Percentiles rank a stretch among this genome's conserved stretches.
Conservation (phyloP, 306 rosid genomes). For the Trifolium fragiferum region DNA sequence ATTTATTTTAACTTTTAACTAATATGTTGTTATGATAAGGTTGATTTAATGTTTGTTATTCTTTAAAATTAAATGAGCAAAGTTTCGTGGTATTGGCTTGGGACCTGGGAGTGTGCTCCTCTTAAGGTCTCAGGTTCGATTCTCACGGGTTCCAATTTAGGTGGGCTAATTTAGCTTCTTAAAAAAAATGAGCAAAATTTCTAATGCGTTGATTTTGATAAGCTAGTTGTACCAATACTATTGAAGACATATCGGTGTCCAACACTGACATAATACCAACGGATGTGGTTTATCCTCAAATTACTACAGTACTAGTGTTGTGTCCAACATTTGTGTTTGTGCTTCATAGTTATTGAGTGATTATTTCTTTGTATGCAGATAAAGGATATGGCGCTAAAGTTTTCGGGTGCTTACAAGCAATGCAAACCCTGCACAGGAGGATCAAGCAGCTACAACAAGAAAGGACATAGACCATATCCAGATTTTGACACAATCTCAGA, state of each 20-base stretch:
- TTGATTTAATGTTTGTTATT: not conserved
- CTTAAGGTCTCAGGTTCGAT: too few relatives aligned
- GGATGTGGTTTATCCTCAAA: too few relatives aligned
- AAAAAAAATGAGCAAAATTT: not conserved
- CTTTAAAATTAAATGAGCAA: not conserved
- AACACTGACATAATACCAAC: too few relatives aligned
- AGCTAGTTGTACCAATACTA: too few relatives aligned
- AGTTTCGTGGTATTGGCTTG: too few relatives aligned
- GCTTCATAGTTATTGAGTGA: not conserved
- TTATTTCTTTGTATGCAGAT: constrained; percentile 56
- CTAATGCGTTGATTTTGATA: not conserved
- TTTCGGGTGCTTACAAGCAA: constrained; percentile 81
- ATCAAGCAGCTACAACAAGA: constrained; percentile 70
- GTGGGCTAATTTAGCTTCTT: too few relatives aligned
- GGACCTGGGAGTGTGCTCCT: too few relatives aligned
- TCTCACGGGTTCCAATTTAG: too few relatives aligned
- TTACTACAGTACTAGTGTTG: not conserved
- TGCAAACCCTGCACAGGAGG: constrained; percentile 80
- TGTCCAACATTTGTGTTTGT: not conserved
- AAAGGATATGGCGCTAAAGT: constrained; percentile 87
- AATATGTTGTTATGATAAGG: not conserved
- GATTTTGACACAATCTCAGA: constrained; percentile 88
- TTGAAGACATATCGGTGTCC: too few relatives aligned
- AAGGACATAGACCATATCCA: constrained; percentile 81
- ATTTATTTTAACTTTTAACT: not conserved